Conservation (phyloP, 805 yeast species). For the Teunomyces tritomae region DNA sequence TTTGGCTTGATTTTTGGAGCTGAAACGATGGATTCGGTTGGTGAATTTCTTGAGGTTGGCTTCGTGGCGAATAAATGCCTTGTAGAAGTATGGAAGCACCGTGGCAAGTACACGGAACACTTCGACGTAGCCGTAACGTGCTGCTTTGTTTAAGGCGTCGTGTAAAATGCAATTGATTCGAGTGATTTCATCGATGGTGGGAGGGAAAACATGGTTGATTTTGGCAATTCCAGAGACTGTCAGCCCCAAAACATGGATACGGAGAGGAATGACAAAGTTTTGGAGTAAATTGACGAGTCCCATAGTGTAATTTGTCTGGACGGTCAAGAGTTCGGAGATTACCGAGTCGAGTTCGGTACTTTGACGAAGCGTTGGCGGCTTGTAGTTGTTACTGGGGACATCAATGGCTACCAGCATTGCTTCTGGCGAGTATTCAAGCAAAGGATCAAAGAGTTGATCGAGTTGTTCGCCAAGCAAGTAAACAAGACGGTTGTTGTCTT, state of each 20-base stretch:
- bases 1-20: conserved; percentile 23
- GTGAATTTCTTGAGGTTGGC: conserved; percentile 78
- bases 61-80: conserved; percentile 90
- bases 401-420: conserved; percentile 68
- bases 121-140: conserved; percentile 70
- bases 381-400: conserved; percentile 45
- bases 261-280: conserved; percentile 71
- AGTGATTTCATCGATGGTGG: conserved; percentile 91
- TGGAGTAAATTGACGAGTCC: conserved; percentile 73
- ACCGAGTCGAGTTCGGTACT: conserved; percentile 41
- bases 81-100: conserved; percentile 85
- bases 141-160: conserved; percentile 68
- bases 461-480: conserved; percentile 78
- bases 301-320: conserved; percentile 75
- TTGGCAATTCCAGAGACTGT: conserved; percentile 57
- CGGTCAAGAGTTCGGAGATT: conserved; percentile 60
- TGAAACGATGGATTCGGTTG: conserved; percentile 46
- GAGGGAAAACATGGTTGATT: conserved; percentile 82
- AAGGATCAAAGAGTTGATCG: conserved; percentile 85
- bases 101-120: conserved; percentile 76
- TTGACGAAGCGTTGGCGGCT: conserved; percentile 7
- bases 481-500: conserved; percentile 73
- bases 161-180: conserved; percentile 82
- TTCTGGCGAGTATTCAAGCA: conserved; percentile 90
- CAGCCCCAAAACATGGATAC: conserved; percentile 64